These are phyloP conservation scores for Ascochyta pisi DNA, from an alignment of 2,329 filamentous ascomycete species.

Conservation along the genomic window DNA sequence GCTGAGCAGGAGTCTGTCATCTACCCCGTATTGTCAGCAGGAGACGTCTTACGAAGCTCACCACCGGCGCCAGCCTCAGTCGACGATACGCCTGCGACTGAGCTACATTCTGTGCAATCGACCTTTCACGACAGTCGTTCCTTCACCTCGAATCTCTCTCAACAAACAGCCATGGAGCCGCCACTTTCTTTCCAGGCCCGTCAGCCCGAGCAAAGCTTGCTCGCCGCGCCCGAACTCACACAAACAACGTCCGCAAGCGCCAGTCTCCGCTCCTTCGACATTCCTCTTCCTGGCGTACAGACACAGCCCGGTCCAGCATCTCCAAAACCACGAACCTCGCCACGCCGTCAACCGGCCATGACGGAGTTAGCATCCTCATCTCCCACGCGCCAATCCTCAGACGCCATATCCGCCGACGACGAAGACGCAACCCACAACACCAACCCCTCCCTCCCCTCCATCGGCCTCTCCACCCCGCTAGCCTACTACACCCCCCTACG, in stretches of 20 bases:
- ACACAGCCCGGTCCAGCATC: slow-evolving; percentile 11
- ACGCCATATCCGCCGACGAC: slow-evolving; percentile 19
- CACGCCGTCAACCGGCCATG: slow-evolving; percentile 19
- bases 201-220: slow-evolving; percentile 34
- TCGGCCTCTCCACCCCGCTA: slow-evolving; percentile 51
- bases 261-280: slow-evolving; percentile 28
- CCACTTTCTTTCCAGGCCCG: slow-evolving; percentile 32
- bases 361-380: slow-evolving; percentile 19
- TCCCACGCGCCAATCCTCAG: slow-evolving; percentile 15
- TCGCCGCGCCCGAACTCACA: slow-evolving; percentile 49
- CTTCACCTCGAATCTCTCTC: slow-evolving; percentile 39
- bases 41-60: slow-evolving; percentile 21
- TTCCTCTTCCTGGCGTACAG: slow-evolving; percentile 19
- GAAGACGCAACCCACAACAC: slow-evolving; percentile 4
- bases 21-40: slow-evolving; percentile 2
- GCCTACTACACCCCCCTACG: slow-evolving; percentile 56
- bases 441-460: slow-evolving; percentile 25
- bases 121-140: slow-evolving; percentile 23
- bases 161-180: slow-evolving; percentile 25
- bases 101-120: slow-evolving; percentile 17
- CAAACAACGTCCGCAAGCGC: slow-evolving; percentile 35
- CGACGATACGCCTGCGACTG: slow-evolving; percentile 10
- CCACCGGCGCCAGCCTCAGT: slow-evolving; percentile 13
- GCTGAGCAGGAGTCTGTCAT: neutral
- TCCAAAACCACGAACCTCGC: slow-evolving; percentile 1